These are phyloP conservation scores for Vanrija pseudolonga DNA, from an alignment of 1,284 basidiomycete genomes.

Conservation along the genomic window DNA sequence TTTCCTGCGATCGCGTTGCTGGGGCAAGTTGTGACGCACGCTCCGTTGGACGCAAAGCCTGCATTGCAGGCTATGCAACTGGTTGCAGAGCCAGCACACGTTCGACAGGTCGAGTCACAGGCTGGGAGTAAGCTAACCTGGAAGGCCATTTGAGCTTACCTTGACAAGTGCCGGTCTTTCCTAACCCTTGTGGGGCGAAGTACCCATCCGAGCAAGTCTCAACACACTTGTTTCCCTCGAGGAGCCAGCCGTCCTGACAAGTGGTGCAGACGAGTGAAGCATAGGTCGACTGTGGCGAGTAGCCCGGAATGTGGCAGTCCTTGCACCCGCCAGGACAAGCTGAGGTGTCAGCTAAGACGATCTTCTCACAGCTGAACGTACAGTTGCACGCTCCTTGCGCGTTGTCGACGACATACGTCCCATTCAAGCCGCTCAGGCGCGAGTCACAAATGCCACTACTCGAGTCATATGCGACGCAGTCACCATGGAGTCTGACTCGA, in stretches of 20 bases:
- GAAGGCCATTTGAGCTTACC: conserved; percentile 41
- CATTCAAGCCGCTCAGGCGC: conserved; percentile 23
- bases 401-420: conserved; percentile 45
- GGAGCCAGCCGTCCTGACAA: conserved; percentile 50
- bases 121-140: conserved; percentile 11
- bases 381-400: conserved; percentile 46
- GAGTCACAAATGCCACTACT: conserved; percentile 48
- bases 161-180: conserved; percentile 10
- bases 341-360: conserved; percentile 12
- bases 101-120: conserved; percentile 45
- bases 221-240: conserved; percentile 42
- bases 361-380: conserved; percentile 23
- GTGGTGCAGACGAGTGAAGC: conserved; percentile 32
- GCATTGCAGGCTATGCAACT: conserved; percentile 42
- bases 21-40: conserved; percentile 46
- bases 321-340: conserved; percentile 49
- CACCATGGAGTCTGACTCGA: conserved; percentile 32
- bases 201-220: conserved; percentile 38
- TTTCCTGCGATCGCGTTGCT: conserved; percentile 28
- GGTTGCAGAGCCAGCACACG: conserved; percentile 38
- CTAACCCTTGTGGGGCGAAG: conserved; percentile 13
- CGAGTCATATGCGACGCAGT: conserved; percentile 45
- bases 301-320: conserved; percentile 43
- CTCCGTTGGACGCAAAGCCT: conserved; percentile 38
- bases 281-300: conserved; percentile 7